A percentile compares a stretch with the other conserved stretches of the same genome.
phyloP scores from a whole-genome alignment of 768 basidiomycete species.

The Kwoniella heveanensis region DNA sequence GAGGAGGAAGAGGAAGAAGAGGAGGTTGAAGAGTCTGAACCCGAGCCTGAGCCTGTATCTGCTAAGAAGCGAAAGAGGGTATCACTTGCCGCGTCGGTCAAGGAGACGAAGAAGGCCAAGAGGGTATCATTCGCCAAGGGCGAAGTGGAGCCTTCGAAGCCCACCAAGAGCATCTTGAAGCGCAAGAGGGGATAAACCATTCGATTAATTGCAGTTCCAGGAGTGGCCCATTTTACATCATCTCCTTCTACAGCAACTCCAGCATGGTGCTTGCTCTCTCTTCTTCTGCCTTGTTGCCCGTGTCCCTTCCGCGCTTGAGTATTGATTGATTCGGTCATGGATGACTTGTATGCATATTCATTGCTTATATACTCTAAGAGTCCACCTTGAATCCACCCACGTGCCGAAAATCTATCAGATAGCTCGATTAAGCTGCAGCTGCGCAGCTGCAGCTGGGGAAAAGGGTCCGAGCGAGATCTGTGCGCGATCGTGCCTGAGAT shows the following conservation, averaged over 20 bases:
- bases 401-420: not conserved
- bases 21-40: slow-evolving; percentile 58
- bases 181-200: slow-evolving; percentile 14
- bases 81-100: slow-evolving; percentile 15
- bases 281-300: too few species aligned
- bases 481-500: not conserved
- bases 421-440: not conserved
- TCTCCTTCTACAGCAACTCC: too few species aligned
- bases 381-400: not conserved
- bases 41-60: slow-evolving; percentile 25
- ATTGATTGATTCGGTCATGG: not conserved
- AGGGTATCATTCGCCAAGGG: slow-evolving; percentile 39
- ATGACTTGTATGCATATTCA: slow-evolving; percentile 3
- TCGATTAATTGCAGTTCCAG: too few species aligned
- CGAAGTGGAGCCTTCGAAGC: slow-evolving; percentile 8
- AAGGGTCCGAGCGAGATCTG: slow-evolving; percentile 1
- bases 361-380: not conserved
- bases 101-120: slow-evolving; percentile 29
- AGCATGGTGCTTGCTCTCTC: too few species aligned
- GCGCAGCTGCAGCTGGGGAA: too few species aligned
- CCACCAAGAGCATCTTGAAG: slow-evolving; percentile 24
- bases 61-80: slow-evolving; percentile 42
- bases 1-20: slow-evolving; percentile 56
- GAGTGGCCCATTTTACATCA: too few species aligned
- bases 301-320: too few species aligned